Evolutionary conservation across 495 filamentous ascomycete genomes (phyloP).

Genomic region (Aspergillus kassunensis): DNA sequence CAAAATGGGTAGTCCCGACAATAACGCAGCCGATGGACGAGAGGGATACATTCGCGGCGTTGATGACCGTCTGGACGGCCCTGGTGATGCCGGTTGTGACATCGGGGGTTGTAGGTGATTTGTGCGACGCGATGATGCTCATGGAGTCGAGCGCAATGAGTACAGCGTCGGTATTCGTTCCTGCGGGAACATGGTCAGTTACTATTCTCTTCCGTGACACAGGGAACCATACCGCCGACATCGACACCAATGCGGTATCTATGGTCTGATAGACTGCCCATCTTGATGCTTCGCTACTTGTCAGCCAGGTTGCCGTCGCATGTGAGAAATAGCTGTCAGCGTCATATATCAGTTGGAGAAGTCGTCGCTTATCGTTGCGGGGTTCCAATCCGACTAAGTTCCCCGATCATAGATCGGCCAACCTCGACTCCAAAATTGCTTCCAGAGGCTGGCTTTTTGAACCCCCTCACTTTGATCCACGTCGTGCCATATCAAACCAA

Average conservation of each 20-base stretch:
- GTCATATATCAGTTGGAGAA: not conserved
- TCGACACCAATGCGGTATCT: constrained; percentile 24
- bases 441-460: not conserved
- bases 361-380: not conserved
- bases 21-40: constrained; percentile 50
- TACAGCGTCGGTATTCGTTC: constrained; percentile 62
- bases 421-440: not conserved
- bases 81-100: constrained; percentile 52
- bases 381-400: not conserved
- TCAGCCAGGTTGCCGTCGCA: not conserved
- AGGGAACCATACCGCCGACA: constrained; percentile 17
- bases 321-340: too few species aligned
- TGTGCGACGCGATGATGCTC: constrained; percentile 49
- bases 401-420: constrained; percentile 1
- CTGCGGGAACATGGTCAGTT: constrained; percentile 14
- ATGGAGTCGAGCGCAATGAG: constrained; percentile 47
- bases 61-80: constrained; percentile 46
- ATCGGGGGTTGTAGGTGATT: constrained; percentile 56
- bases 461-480: constrained; percentile 2
- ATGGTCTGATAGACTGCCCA: constrained; percentile 5
- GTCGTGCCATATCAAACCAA: not conserved
- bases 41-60: constrained; percentile 32
- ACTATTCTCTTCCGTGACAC: not conserved
- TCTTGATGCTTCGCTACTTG: not conserved
- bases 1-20: constrained; percentile 61